These are phyloP conservation scores for Cadophora gregata DNA, from an alignment of 2,329 filamentous ascomycete genomes.

Conservation along the genomic window DNA sequence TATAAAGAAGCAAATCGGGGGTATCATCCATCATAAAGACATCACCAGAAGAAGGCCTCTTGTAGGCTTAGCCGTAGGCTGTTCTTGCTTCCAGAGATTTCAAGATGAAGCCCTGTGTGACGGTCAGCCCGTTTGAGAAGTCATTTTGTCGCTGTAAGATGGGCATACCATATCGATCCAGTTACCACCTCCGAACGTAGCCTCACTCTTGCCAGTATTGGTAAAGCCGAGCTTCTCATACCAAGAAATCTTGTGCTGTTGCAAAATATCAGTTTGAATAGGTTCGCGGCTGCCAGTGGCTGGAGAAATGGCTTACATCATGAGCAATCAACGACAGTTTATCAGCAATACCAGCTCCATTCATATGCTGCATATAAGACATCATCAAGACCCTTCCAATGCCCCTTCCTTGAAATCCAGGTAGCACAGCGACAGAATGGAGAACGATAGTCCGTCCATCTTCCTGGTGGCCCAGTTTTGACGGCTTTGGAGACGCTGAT, in stretches of 20 bases:
- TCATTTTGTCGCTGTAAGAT: background rate
- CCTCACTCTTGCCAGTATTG: constrained; percentile 70
- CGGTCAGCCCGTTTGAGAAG: too few species aligned
- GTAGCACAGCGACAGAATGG: constrained; percentile 82
- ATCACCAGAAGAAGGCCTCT: constrained; percentile 10
- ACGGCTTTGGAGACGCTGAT: constrained; percentile 50
- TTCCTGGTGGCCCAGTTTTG: constrained; percentile 71
- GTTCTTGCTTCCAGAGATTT: constrained; percentile 40
- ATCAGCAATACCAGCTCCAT: constrained; percentile 71
- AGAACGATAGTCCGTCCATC: constrained; percentile 77
- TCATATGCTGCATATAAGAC: constrained; percentile 79
- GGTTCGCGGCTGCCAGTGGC: too few species aligned
- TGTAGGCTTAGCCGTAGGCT: constrained; percentile 36
- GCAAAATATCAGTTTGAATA: background rate
- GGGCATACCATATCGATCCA: constrained; percentile 80
- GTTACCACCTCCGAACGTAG: constrained; percentile 76
- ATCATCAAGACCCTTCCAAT: constrained; percentile 77
- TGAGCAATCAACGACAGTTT: constrained; percentile 79
- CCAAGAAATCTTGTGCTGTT: constrained; percentile 69
- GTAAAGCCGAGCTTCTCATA: constrained; percentile 80
- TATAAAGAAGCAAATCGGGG: constrained; percentile 21
- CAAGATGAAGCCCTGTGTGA: constrained; percentile 38
- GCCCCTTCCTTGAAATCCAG: constrained; percentile 74
- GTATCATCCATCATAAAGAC: constrained; percentile 35
- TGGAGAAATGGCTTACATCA: constrained; percentile 59